phyloP scores from a whole-genome alignment of 305 asterid genomes.

The Solanum hybrid region DNA sequence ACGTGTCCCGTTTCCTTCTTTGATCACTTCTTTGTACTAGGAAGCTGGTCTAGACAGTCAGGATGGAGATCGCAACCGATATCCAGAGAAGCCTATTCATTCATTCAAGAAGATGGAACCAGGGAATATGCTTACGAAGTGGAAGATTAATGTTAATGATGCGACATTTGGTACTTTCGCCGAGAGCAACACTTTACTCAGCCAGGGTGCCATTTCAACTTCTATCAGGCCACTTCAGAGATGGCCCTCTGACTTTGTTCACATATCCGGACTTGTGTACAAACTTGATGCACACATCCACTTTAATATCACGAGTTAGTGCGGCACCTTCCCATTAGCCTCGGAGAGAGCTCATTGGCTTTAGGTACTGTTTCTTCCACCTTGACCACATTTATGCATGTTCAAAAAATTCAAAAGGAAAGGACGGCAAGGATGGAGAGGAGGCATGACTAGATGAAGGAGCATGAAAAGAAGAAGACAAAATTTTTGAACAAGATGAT shows the following conservation, averaged over 20 bases:
- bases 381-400: not conserved
- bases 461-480: not conserved
- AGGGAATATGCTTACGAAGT: no score
- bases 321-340: not conserved
- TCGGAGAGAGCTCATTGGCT: not conserved
- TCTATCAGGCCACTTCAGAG: not conserved
- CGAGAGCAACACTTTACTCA: not conserved
- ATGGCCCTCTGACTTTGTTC: not conserved
- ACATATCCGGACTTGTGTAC: not conserved
- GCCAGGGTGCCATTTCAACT: not conserved
- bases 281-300: not conserved
- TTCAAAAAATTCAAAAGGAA: not conserved
- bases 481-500: not conserved
- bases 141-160: no score
- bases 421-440: not conserved
- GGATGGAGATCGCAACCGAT: not conserved
- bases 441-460: not conserved
- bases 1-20: not conserved
- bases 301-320: not conserved
- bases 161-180: not conserved
- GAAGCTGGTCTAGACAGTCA: not conserved
- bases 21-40: not conserved
- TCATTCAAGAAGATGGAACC: no score
- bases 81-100: no score
- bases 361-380: not conserved